These are phyloP conservation scores for Acer saccharum DNA, from an alignment of 345 rosid species.

Conservation along the genomic window DNA sequence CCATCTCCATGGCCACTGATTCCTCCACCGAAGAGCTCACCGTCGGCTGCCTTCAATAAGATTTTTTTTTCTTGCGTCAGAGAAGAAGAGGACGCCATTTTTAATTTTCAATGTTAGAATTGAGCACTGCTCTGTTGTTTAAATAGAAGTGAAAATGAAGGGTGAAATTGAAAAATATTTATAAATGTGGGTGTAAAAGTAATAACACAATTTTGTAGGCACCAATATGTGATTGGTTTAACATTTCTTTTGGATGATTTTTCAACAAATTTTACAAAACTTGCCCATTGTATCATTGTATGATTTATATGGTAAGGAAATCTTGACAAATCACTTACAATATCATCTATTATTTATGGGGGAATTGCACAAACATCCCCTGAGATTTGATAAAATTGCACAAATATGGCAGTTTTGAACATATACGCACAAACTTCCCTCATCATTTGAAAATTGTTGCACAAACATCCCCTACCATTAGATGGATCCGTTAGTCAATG, in stretches of 20 bases:
- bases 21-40: conserved; percentile 26
- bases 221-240: not conserved
- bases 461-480: too few relatives aligned
- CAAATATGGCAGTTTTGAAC: too few relatives aligned
- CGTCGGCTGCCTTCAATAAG: conserved; percentile 27
- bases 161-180: not conserved
- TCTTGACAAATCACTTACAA: not conserved
- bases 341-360: too few relatives aligned
- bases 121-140: too few relatives aligned
- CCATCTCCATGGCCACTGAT: conserved; percentile 34
- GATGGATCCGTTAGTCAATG: too few relatives aligned
- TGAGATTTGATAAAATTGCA: too few relatives aligned
- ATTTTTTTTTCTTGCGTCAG: conserved; percentile 2
- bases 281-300: not conserved
- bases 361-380: too few relatives aligned
- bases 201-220: not conserved
- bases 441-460: too few relatives aligned
- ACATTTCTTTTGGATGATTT: not conserved
- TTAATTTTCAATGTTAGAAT: too few relatives aligned
- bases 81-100: not conserved
- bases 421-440: too few relatives aligned
- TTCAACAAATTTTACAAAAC: too few relatives aligned
- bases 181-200: not conserved
- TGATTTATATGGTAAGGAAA: not conserved
- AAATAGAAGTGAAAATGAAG: too few relatives aligned